phyloP scores from a whole-genome alignment of 352 stramenopile genomes.

The Globisporangium cylindrosporum region DNA sequence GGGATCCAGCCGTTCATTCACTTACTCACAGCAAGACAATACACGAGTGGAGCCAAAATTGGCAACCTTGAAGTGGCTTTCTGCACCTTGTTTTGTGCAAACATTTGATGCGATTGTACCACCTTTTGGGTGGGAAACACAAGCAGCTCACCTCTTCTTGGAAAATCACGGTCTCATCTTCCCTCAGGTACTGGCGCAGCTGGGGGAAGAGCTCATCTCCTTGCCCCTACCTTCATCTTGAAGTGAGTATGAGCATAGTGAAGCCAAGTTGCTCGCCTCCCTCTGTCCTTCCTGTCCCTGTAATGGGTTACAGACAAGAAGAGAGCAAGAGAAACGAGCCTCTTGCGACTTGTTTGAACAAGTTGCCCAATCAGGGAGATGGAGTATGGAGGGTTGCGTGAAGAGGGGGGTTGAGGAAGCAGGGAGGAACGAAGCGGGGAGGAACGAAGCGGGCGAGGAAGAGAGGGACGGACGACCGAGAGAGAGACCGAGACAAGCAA shows the following conservation, averaged over 20 bases:
- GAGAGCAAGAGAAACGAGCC: constrained; percentile 8
- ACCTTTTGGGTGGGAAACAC: not conserved
- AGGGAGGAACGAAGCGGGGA: not conserved
- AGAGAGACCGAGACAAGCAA: not conserved
- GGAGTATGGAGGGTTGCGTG: not conserved
- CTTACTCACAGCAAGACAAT: not conserved
- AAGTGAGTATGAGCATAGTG: constrained; percentile 10
- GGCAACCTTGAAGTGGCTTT: not conserved
- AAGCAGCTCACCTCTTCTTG: not conserved
- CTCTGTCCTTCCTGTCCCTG: not conserved
- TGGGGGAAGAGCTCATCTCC: constrained; percentile 8
- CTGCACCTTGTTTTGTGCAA: not conserved
- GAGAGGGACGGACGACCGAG: not conserved
- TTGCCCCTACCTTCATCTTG: constrained; percentile 5
- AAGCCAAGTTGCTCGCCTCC: constrained; percentile 1
- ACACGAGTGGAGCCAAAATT: not conserved
- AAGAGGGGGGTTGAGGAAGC: not conserved
- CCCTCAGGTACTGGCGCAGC: constrained; percentile 6
- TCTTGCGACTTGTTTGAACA: not conserved
- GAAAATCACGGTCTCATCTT: constrained; percentile 4
- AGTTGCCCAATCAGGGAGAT: not conserved
- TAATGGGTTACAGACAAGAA: constrained; percentile 13
- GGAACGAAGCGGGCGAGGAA: not conserved
- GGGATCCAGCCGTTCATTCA: not conserved
- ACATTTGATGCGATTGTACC: not conserved